Evolutionary conservation across 202 grass and related monocot genomes (phyloP), one percentile per base, ranked within the genome.

Genomic region (Bolboschoenoplectus hybrid): DNA sequence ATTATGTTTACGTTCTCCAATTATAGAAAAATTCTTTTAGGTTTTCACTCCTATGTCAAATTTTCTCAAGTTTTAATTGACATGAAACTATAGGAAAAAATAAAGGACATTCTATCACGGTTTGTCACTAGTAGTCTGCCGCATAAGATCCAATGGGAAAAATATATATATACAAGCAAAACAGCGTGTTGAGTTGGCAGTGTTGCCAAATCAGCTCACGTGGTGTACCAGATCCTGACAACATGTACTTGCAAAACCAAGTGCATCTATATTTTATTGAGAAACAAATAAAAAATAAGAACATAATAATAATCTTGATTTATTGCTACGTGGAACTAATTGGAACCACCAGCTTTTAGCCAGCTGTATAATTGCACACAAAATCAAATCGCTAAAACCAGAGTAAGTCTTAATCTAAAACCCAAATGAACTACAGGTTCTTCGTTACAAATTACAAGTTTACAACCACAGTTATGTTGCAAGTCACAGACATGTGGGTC

Each of bases 181-280:
- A 26, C 26, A 26, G 26, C 50, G 58, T 34, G 80, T 50, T 49
- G 17, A 66, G 13, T 65, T 65, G 62, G 26, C 35, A 10, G 7
- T 8, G 38, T 70, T 41, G 81, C 46, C 45, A 53, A 83, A 38
- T 83, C 63, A 83, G n/a, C 44, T 83, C 81, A 68, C 32, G 81
- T 83, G 81, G 43, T 47, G n/a, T 49, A 63, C 20, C 14, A 55
- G 14, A 83, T 69, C 32, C 43, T 46, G 81, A 43, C 56, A 50
- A 43, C 45, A 63, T 32, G 35, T 63, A 66, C 60, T 66, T 64
- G 9, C 56, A 82, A 64, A 63, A 66, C 40, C 19, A 63, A 16
- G 4, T 65, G 5, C 56, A 26, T 78, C 19, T 34, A 11, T 34
- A 20, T 63, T 79, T 38, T 17, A 36, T 56, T 11, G 7, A 72